phyloP scores from a whole-genome alignment of 2,329 filamentous ascomycete species.

The Fusarium incarnatum region DNA sequence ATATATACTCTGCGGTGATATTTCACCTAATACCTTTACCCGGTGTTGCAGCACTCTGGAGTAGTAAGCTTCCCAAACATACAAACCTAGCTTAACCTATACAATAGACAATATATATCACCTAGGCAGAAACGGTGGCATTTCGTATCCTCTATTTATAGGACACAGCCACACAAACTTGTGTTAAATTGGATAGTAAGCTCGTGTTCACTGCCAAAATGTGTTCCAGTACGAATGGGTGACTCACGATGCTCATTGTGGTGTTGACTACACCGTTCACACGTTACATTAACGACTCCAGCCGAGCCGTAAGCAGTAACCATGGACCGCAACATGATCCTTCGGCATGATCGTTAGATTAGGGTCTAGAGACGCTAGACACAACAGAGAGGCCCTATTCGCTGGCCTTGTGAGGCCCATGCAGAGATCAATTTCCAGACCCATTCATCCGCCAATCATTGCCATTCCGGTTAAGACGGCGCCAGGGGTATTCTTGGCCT shows the following conservation, averaged over 20 bases:
- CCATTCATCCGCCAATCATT: not conserved
- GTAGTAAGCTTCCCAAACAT: not conserved
- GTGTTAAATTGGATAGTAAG: not conserved
- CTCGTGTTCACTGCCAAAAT: not conserved
- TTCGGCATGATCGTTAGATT: not conserved
- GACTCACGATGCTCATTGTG: not conserved
- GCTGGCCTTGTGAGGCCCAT: not conserved
- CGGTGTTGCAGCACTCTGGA: not conserved
- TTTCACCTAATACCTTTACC: not conserved
- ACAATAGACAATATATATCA: not conserved
- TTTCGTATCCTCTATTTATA: not conserved
- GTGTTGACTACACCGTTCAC: not conserved
- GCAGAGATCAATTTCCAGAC: not conserved
- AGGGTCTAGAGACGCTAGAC: not conserved
- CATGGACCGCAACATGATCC: not conserved
- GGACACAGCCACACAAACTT: not conserved
- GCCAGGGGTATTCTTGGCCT: not conserved
- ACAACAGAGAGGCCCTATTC: not conserved
- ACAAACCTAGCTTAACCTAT: not conserved
- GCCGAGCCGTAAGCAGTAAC: not conserved
- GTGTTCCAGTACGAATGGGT: not conserved
- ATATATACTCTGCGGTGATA: not conserved
- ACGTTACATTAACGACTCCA: not conserved
- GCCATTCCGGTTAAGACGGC: not conserved
- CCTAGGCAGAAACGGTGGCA: not conserved